Base-by-base conservation (phyloP, 352 stramenopile species). In the Phytopythium chamaehyphon region DNA sequence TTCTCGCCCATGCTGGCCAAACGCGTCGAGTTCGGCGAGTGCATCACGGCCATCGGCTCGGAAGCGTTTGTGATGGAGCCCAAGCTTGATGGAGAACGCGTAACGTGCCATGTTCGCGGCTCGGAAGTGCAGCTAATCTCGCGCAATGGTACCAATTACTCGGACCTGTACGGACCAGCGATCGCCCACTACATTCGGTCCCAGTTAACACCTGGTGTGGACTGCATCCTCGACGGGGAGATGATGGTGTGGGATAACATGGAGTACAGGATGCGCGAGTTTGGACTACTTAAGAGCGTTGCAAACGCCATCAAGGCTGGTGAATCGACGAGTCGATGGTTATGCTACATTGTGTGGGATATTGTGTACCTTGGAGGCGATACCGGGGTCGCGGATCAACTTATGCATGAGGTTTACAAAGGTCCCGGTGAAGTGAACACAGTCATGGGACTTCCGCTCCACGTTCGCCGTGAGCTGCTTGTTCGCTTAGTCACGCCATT, bases 191-290 rank as follows among this genome's bases (percentile, higher is more conserved):
- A 90, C 47, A 57, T 95, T 26, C 47, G 82, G 33, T 73, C 68
- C 0, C 83, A 95, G 50, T 31, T 95, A 18, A 55, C 75, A 14
- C 40, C 55, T 28, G 75, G 70, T 12, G 61, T 90, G 14, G 71
- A 92, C 57, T 84, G 71, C 38, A 92, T 95, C 28, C 63, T 95
- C 10, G 85, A 95, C 39, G 85, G 85, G 39, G 85, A 95, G 42
- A 93, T 95, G 83, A 90, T 95, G 75, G 81, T 93, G 6, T 93
- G 85, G 83, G 85, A 93, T 57, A 93, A 90, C 54, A 21, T 77
- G 14, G 80, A 90, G 54, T 90, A 88, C 61, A 66, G 62, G 0
- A 55, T 90, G 39, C 73, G 74, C 39, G 80, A 91, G 60, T 94
- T 94, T 63, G 82, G 84, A 1, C 59, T 91, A 31, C 57, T 94